These are phyloP conservation scores for Eucalyptus brandiana DNA, from an alignment of 345 rosid genomes.

Conservation along the genomic window DNA sequence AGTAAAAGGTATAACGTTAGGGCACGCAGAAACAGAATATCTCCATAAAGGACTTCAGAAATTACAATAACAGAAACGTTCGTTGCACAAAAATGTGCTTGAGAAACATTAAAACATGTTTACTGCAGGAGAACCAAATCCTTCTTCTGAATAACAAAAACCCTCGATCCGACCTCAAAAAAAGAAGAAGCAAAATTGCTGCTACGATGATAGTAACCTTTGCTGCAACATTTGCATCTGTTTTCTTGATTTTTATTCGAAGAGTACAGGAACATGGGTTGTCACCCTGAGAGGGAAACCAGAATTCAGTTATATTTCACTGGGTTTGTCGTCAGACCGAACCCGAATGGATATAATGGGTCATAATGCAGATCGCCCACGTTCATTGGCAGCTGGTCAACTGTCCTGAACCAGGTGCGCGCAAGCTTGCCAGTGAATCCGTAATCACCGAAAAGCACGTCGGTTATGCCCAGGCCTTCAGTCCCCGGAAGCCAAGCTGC, in stretches of 20 bases:
- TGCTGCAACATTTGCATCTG: background rate
- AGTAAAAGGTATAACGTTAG: no score
- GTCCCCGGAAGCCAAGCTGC: slow-evolving; percentile 97
- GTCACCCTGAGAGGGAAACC: background rate
- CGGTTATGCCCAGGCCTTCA: slow-evolving; percentile 82
- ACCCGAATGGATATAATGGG: slow-evolving; percentile 26
- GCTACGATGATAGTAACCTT: background rate
- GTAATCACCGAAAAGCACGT: slow-evolving; percentile 68
- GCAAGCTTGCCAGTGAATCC: slow-evolving; percentile 79
- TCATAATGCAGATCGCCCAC: slow-evolving; percentile 24
- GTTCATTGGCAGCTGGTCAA: slow-evolving; percentile 89
- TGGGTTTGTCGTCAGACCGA: slow-evolving; percentile 14
- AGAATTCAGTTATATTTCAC: background rate
- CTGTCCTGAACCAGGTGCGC: slow-evolving; percentile 71
- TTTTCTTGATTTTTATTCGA: background rate
- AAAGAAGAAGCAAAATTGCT: background rate
- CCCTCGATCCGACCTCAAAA: no score
- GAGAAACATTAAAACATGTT: no score
- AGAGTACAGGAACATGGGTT: background rate
- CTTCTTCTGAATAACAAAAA: no score
- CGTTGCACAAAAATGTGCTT: no score
- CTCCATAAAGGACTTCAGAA: no score
- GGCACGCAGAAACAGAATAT: no score
- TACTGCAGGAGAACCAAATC: no score
- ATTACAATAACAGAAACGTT: no score